Conservation (phyloP, 2,329 filamentous ascomycete genomes). For the Emmonsiellopsis sp. region DNA sequence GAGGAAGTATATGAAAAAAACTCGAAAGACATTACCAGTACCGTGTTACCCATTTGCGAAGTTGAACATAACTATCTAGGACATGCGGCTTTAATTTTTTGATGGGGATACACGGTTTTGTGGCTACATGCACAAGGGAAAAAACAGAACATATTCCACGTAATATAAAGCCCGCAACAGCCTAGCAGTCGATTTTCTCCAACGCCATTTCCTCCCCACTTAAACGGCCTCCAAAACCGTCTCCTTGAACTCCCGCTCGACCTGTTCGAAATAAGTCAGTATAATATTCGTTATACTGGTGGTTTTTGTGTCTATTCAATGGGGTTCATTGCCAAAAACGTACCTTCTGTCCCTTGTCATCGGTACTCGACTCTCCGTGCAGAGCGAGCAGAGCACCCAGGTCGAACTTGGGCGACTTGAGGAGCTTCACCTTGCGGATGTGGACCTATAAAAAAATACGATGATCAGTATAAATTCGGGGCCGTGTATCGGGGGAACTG, state of each 20-base stretch:
- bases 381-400: conserved; percentile 91
- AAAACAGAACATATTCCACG: conserved; percentile 1
- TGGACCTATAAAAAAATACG: conserved; percentile 58
- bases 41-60: neutral
- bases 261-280: conserved; percentile 4
- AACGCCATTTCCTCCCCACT: conserved; percentile 30
- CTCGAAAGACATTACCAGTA: neutral
- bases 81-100: conserved; percentile 1
- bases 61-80: conserved; percentile 1
- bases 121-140: neutral
- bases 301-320: neutral
- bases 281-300: neutral
- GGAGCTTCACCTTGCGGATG: conserved; percentile 99
- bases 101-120: neutral
- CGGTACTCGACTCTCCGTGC: conserved; percentile 92
- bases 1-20: neutral
- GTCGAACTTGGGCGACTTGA: conserved; percentile 98
- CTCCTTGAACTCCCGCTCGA: conserved; percentile 98
- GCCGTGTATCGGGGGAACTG: too few species aligned
- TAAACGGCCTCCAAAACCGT: conserved; percentile 87
- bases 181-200: neutral
- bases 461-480: neutral
- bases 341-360: conserved; percentile 96
- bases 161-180: neutral
- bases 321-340: conserved; percentile 6